Evolutionary conservation across 2,329 filamentous ascomycete species (phyloP), one percentile per base, ranked within the genome.

Genomic region (Macrophomina pseudophaseolina): DNA sequence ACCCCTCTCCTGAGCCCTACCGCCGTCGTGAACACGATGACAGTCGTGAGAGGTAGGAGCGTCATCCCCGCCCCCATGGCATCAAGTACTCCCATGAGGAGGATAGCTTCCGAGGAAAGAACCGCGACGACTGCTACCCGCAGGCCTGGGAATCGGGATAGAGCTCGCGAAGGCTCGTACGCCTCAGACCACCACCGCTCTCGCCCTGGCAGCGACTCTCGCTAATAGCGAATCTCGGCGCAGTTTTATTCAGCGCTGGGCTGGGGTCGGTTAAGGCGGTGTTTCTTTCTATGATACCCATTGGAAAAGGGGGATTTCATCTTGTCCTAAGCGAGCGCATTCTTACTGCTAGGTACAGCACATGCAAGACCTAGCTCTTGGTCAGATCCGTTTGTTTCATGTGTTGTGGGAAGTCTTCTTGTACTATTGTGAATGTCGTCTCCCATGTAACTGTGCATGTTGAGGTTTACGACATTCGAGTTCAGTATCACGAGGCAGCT

Each of bases 261-360:
- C 42, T 44, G 42, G 5, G 35, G 51, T 35, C 30, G 30, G 9
- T n/a, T 35, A 7, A n/a, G 30, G 48, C 9, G 56, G 40, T 48
- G 28, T 23, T 51, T 51, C 48, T 51, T 33, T 53, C 9, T 53
- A 60, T 35, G 42, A 60, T 60, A 60, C 56, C 56, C 56, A 48
- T 35, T 48, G 16, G 28, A 40, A 46, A 48, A 33, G 42, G 40
- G 23, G 23, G 7, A 9, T 14, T 14, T 14, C 11, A 9, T 44
- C 11, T 44, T 23, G 23, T 23, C 23, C 23, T 23, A 23, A 23
- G 23, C 11, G 12, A 44, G 11, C 1, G 16, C 4, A n/a, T 54
- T 16, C 32, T 2, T 38, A n/a, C 32, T 30, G 52, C 52, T 54
- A 38, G 52, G 52, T 54, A 38, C 52, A 54, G 32, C 8, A 53